Evolutionary conservation across 257 asterid genomes (phyloP), one percentile per base, ranked within the genome.

Genomic region (Coffea canephora): DNA sequence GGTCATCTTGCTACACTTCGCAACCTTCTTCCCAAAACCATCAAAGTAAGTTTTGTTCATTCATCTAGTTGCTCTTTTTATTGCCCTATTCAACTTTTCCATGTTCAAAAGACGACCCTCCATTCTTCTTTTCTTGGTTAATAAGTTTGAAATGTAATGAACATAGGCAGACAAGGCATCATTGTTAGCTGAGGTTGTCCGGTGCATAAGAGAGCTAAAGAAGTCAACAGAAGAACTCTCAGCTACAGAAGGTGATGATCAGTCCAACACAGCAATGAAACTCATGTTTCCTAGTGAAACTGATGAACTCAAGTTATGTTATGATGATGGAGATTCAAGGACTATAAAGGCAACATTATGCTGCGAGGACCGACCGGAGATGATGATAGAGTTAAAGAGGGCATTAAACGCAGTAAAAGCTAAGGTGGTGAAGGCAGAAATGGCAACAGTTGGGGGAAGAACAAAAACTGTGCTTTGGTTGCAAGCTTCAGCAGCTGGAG

Each of bases 111-210:
- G 43, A 39, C 43, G 43, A 39, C 43, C 43, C 5, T 39, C 43
- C 43, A 39, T 2, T 39, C 43, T 39, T 39, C 43, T 39, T 39
- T 39, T 39, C 43, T 39, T 39, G 43, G 43, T 8, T 25, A 27
- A 15, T 31, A 7, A 66, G 5, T 2, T 34, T 14, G 3, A 39
- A 75, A 59, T 45, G 27, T 23, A 10, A 77, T 73, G 41, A 23
- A 39, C 78, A 16, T 82, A 93, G 98, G 87, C 98, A 45, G 98
- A 93, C 89, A 95, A 95, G 88, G 98, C 98, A 1, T 91, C 98
- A 0, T 83, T 95, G 41, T 90, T 95, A 57, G 96, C 95, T 52
- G 98, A 95, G 75, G 95, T 96, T 10, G 98, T 95, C 70, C 87
- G 94, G 12, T 84, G 95, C 31, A 90, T 93, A 16, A 89, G 82